Percentiles rank a stretch among this genome's conserved stretches.
These are phyloP conservation scores for Tulasnella sp. DNA, from an alignment of 768 basidiomycete species.

Conservation along the genomic window DNA sequence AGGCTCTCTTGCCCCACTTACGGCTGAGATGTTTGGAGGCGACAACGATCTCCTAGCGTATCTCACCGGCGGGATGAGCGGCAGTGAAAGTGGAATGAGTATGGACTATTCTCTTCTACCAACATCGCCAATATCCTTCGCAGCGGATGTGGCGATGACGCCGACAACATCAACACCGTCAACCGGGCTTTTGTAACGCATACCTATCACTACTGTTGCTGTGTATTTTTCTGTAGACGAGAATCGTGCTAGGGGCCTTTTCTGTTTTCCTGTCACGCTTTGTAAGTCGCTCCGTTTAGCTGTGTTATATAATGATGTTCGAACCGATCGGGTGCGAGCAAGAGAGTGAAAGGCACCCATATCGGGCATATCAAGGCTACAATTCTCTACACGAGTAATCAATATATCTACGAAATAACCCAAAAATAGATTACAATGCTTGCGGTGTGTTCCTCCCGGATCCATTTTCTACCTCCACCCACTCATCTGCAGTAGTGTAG, in stretches of 20 bases:
- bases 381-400: not conserved
- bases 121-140: not conserved
- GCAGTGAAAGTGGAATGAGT: not conserved
- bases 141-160: not conserved
- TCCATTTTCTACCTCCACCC: constrained; percentile 1
- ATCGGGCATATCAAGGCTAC: not conserved
- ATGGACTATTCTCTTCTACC: constrained; percentile 9
- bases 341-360: not conserved
- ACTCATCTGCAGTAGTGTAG: constrained; percentile 14
- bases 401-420: constrained; percentile 2
- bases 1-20: constrained; percentile 11
- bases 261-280: not conserved
- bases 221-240: not conserved
- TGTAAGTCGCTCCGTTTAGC: not conserved
- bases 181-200: not conserved
- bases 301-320: not conserved
- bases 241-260: not conserved
- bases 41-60: constrained; percentile 9
- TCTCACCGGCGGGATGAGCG: not conserved
- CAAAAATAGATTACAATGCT: constrained; percentile 4
- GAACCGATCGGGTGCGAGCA: not conserved
- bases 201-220: not conserved
- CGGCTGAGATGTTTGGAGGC: constrained; percentile 16
- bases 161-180: not conserved
- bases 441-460: not conserved